phyloP scores from a whole-genome alignment of 352 stramenopile species.

The Globisporangium uncinulatum region DNA sequence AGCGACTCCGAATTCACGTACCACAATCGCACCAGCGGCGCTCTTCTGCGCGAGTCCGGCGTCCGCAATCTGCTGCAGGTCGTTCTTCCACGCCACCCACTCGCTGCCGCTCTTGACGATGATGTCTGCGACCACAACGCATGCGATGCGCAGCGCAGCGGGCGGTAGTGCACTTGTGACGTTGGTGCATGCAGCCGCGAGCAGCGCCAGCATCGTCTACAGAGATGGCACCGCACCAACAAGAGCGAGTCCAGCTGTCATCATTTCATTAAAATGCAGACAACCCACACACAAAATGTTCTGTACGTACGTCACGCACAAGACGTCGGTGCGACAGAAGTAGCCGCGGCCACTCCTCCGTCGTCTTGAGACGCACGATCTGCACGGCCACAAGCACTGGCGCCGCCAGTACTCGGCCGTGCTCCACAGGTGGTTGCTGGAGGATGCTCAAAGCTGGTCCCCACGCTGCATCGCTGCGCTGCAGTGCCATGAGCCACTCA shows the following conservation, averaged over 20 bases:
- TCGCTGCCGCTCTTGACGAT: constrained; percentile 36
- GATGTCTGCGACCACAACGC: constrained; percentile 40
- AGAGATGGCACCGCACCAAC: background rate
- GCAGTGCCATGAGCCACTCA: constrained; percentile 62
- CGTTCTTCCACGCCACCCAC: constrained; percentile 40
- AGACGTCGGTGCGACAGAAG: constrained; percentile 25
- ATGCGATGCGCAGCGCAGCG: constrained; percentile 32
- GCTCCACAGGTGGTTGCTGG: constrained; percentile 20
- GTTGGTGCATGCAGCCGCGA: constrained; percentile 25
- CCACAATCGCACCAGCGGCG: constrained; percentile 27
- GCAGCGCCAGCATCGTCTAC: constrained; percentile 43
- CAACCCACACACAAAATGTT: background rate
- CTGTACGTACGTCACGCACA: constrained; percentile 35
- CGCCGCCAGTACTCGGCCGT: constrained; percentile 14
- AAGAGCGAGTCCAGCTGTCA: background rate
- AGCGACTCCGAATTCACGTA: too few relatives aligned
- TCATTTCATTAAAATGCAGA: background rate
- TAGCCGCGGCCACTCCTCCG: constrained; percentile 39
- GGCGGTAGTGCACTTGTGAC: constrained; percentile 15
- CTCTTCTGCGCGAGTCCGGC: constrained; percentile 26
- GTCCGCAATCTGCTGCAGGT: constrained; percentile 42
- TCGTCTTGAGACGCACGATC: constrained; percentile 61
- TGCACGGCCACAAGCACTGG: constrained; percentile 63
- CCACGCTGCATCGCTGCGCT: constrained; percentile 53
- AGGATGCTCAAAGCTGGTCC: constrained; percentile 49